Evolutionary conservation across 1,139 yeast species (phyloP).

Genomic region (Pichia sp.): DNA sequence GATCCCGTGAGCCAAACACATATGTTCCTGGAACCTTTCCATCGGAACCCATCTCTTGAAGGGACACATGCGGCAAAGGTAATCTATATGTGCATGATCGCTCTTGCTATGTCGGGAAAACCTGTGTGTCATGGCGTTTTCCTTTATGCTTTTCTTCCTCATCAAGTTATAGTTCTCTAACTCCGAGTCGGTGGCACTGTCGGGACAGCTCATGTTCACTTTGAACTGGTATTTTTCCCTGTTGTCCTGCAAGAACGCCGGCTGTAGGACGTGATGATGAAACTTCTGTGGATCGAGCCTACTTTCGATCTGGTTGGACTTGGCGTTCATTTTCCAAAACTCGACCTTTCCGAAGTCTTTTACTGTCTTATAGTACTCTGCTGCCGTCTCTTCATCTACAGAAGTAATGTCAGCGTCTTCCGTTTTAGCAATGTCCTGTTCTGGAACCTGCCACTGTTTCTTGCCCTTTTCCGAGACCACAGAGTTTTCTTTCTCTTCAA

Average conservation of each 20-base stretch:
- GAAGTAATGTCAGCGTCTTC: neutral
- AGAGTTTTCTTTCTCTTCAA: neutral
- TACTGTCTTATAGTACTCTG: neutral
- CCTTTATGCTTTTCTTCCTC: slow-evolving; percentile 5
- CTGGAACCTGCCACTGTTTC: neutral
- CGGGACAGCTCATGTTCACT: slow-evolving; percentile 17
- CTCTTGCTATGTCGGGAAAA: slow-evolving; percentile 10
- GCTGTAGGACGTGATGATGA: slow-evolving; percentile 18
- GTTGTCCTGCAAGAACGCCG: neutral
- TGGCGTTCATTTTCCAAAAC: slow-evolving; percentile 12
- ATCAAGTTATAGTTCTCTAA: slow-evolving; percentile 7
- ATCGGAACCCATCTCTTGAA: slow-evolving; percentile 20
- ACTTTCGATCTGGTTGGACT: neutral
- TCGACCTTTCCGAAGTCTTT: slow-evolving; percentile 7
- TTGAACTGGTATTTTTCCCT: slow-evolving; percentile 2
- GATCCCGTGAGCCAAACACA: slow-evolving; percentile 24
- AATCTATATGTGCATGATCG: slow-evolving; percentile 1
- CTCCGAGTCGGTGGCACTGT: slow-evolving; percentile 16
- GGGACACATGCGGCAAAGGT: slow-evolving; percentile 22
- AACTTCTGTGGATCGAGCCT: slow-evolving; percentile 20
- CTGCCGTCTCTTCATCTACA: neutral
- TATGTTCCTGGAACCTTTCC: slow-evolving; percentile 15
- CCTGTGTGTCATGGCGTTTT: slow-evolving; percentile 15
- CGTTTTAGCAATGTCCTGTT: neutral
- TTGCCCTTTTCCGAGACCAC: neutral